These are phyloP conservation scores for Leishmania major DNA, from an alignment of 208 protist species.

Conservation along the genomic window DNA sequence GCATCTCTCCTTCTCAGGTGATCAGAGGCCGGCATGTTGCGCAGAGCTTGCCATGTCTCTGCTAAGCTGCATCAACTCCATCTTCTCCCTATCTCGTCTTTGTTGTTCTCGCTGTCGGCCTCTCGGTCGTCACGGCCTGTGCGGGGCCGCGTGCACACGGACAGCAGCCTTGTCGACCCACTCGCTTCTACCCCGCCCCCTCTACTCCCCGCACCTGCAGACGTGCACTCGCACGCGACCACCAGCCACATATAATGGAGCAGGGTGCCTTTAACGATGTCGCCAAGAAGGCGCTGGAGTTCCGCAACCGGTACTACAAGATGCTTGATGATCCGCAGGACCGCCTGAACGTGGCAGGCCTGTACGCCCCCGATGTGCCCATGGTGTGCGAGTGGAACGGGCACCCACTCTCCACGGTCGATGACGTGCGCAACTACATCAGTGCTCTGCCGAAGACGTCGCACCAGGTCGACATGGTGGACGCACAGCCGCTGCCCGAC, in stretches of 20 bases:
- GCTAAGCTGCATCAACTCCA: conserved; percentile 1
- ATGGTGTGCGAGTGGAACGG: conserved; percentile 91
- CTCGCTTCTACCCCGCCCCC: neutral
- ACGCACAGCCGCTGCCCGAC: conserved; percentile 90
- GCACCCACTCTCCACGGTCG: conserved; percentile 56
- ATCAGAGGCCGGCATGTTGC: neutral
- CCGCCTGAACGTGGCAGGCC: conserved; percentile 52
- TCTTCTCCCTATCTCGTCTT: neutral
- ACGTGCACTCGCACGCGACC: neutral
- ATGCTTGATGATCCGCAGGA: conserved; percentile 68
- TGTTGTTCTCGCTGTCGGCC: neutral
- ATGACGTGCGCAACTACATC: conserved; percentile 71
- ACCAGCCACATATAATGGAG: conserved; percentile 40
- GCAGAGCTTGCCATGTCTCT: neutral
- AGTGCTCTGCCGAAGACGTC: conserved; percentile 62
- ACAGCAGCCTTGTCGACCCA: neutral
- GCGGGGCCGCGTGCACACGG: neutral
- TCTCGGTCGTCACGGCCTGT: too few relatives aligned
- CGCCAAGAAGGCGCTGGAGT: conserved; percentile 81
- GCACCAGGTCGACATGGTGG: conserved; percentile 82
- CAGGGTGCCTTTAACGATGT: conserved; percentile 76
- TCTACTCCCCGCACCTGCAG: neutral
- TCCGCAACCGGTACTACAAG: conserved; percentile 80
- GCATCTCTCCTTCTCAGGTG: neutral
- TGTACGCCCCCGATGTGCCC: conserved; percentile 73